Evolutionary conservation across 805 yeast genomes (phyloP), one percentile per base, ranked within the genome.

Genomic region (Cyberlindnera sargentensis): DNA sequence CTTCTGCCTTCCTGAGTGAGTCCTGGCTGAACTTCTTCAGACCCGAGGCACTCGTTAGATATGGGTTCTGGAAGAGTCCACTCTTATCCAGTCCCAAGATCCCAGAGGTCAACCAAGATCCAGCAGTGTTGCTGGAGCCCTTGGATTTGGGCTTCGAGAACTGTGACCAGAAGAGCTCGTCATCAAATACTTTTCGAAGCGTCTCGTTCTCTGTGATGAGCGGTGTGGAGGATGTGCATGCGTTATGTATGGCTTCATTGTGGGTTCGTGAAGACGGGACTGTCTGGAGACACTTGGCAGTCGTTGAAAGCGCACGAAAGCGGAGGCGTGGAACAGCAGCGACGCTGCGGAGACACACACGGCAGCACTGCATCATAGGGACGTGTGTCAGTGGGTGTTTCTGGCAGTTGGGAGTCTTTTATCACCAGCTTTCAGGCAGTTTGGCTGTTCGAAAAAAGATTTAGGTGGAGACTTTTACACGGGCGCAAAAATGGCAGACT

Each of bases 21-120:
- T 67, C 71, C 34, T 72, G 66, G 4, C 91, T 77, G 59, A 87
- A 93, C 41, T 75, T 71, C 25, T 72, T 64, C 25, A 91, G 64
- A 0, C 96, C 96, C 4, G 74, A 66, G 0, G 97, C 87, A 2
- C 80, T 70, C 2, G 72, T 75, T 37, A 91, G 66, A 47, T 74
- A 76, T 30, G 84, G 82, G 53, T 91, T 90, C 41, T 73, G 70
- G 59, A 93, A 90, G 29, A 91, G 69, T 0, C 96, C 97, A 1
- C 74, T 68, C 35, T 60, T 60, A n/a, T 48, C 50, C 23, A 46
- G 45, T 3, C 51, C 41, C 3, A 48, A 30, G 9, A 46, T 32
- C 6, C 41, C 33, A 4, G 41, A 15, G 15, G 41, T 32, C 15
- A 45, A n/a, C 49, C 49, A 46, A 8, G 36, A 15, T 4, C n/a